phyloP scores from a whole-genome alignment of 1,139 yeast species.

The Lodderomyces beijingensis region DNA sequence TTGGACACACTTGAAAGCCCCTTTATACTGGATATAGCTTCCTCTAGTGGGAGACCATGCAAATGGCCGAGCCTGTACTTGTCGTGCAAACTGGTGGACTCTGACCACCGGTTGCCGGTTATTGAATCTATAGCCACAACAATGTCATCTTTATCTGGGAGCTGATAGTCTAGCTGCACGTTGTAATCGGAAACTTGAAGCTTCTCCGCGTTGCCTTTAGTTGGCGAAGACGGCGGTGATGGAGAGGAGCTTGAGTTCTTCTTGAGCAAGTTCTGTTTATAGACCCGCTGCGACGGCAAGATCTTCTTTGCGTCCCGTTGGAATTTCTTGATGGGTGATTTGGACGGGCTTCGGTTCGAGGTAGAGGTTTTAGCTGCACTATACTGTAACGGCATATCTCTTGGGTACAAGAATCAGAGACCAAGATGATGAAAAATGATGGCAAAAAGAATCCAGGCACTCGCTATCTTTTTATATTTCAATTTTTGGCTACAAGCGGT shows the following conservation, averaged over 20 bases:
- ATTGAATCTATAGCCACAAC: constrained; percentile 32
- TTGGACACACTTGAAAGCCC: constrained; percentile 33
- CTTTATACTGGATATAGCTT: constrained; percentile 28
- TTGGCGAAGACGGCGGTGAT: constrained; percentile 1
- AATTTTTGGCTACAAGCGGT: too few relatives aligned
- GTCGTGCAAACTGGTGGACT: constrained; percentile 24
- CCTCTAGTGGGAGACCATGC: constrained; percentile 18
- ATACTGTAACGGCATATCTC: constrained; percentile 23
- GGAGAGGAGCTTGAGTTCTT: background rate
- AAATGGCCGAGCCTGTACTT: constrained; percentile 18
- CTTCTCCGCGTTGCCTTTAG: constrained; percentile 8
- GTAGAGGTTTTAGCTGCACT: constrained; percentile 42
- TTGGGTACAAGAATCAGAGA: too few relatives aligned
- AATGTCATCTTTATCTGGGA: constrained; percentile 28
- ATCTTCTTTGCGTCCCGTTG: constrained; percentile 21
- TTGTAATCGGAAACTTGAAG: constrained; percentile 30
- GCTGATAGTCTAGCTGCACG: constrained; percentile 38
- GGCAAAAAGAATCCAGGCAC: too few relatives aligned
- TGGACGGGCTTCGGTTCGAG: constrained; percentile 14
- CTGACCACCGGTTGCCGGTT: constrained; percentile 38
- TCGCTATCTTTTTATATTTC: too few relatives aligned
- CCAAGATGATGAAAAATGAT: too few relatives aligned
- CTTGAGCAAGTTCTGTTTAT: constrained; percentile 16
- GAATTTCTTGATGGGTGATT: constrained; percentile 23
- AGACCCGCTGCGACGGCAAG: constrained; percentile 25